phyloP scores from a whole-genome alignment of 495 filamentous ascomycete genomes.

The Jackrogersella minutella region DNA sequence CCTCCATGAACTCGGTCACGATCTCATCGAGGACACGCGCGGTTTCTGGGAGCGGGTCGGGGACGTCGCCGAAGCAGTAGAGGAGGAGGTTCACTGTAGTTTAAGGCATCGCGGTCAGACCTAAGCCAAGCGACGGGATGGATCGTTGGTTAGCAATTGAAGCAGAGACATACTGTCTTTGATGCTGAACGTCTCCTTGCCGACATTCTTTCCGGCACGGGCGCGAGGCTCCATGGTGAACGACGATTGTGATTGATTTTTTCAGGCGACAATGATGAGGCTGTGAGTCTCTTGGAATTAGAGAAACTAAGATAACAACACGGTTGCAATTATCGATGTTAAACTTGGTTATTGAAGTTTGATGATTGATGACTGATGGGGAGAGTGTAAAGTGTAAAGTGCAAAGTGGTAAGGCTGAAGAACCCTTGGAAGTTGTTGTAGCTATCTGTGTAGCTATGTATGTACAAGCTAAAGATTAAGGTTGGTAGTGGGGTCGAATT shows the following conservation, averaged over 20 bases:
- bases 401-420: conserved; percentile 26
- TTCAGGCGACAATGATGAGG: too few relatives aligned
- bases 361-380: conserved; percentile 9
- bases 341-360: too few relatives aligned
- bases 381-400: background rate
- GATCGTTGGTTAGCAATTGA: conserved; percentile 10
- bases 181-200: conserved; percentile 83
- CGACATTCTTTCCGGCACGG: conserved; percentile 81
- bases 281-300: too few relatives aligned
- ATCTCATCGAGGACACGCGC: conserved; percentile 91
- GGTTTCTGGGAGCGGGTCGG: conserved; percentile 77
- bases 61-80: conserved; percentile 83
- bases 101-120: background rate
- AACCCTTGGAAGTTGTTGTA: too few relatives aligned
- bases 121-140: background rate
- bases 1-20: conserved; percentile 87
- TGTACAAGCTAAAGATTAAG: background rate
- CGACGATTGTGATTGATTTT: background rate
- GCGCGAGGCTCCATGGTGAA: conserved; percentile 73
- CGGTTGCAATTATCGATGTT: too few relatives aligned
- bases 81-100: conserved; percentile 79
- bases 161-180: conserved; percentile 70
- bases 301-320: too few relatives aligned
- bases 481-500: conserved; percentile 18
- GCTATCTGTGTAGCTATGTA: too few relatives aligned